These are phyloP conservation scores for Talaromyces sp. DNA, from an alignment of 2,329 filamentous ascomycete genomes.

Conservation along the genomic window DNA sequence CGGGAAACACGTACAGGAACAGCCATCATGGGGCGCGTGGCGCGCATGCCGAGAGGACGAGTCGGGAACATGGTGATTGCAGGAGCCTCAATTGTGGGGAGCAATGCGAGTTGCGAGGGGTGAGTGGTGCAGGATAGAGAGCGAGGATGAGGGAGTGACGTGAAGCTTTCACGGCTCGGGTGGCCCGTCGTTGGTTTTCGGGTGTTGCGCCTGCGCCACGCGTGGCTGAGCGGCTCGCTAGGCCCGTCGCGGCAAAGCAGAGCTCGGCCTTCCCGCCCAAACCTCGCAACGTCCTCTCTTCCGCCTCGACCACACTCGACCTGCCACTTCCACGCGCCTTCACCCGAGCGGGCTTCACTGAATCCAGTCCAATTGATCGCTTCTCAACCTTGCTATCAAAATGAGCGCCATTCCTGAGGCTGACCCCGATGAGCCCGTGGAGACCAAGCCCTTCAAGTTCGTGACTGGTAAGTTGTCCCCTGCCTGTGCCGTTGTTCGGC, in stretches of 20 bases:
- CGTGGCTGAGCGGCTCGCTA: conserved; percentile 27
- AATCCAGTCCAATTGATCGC: conserved; percentile 2
- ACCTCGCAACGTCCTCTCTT: conserved; percentile 20
- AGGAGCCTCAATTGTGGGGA: background rate
- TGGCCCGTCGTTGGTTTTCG: conserved; percentile 20
- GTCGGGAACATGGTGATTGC: conserved; percentile 56
- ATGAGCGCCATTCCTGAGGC: conserved; percentile 70
- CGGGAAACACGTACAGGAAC: conserved; percentile 60
- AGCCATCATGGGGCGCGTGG: conserved; percentile 46
- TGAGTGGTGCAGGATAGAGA: conserved; percentile 3
- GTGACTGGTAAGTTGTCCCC: conserved; percentile 73
- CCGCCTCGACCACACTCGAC: conserved; percentile 11
- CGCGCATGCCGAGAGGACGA: conserved; percentile 59
- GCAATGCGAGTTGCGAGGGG: background rate
- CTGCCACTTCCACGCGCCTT: conserved; percentile 14
- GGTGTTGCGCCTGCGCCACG: conserved; percentile 27
- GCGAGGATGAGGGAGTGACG: conserved; percentile 15
- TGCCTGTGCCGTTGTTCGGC: conserved; percentile 13
- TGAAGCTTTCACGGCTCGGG: conserved; percentile 14
- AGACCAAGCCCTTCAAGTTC: conserved; percentile 99
- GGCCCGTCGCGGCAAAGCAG: conserved; percentile 28
- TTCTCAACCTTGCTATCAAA: conserved; percentile 43
- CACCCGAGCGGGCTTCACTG: background rate
- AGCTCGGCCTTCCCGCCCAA: conserved; percentile 22
- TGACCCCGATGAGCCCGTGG: conserved; percentile 67